phyloP scores from a whole-genome alignment of 2,329 filamentous ascomycete species.

The Arthroderma sp. region DNA sequence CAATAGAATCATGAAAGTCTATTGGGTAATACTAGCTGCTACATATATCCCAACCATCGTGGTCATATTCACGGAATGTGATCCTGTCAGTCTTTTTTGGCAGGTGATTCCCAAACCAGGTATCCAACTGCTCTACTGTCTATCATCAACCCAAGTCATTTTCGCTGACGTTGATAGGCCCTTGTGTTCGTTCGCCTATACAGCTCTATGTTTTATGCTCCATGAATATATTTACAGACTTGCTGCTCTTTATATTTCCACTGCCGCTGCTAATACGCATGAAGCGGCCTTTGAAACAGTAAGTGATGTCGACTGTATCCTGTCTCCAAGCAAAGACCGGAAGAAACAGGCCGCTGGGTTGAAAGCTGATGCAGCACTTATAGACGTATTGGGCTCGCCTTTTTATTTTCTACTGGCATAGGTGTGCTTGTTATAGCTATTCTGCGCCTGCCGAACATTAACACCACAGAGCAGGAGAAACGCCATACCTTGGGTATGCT shows the following conservation, averaged over 20 bases:
- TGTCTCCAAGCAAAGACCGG: no score
- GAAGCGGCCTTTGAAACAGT: background rate
- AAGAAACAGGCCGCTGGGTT: no score
- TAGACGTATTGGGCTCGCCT: background rate
- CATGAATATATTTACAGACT: background rate
- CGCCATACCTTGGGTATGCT: background rate
- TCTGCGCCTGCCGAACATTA: background rate
- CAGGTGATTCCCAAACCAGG: background rate
- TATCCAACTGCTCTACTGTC: background rate
- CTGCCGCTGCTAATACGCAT: background rate
- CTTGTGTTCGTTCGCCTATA: no score
- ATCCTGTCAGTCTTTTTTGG: background rate
- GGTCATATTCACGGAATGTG: background rate
- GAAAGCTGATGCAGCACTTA: background rate
- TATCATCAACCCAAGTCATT: no score
- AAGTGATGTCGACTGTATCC: background rate
- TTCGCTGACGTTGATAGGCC: no score
- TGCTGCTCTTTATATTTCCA: background rate
- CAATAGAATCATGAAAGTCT: background rate
- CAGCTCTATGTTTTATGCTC: no score
- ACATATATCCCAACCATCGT: background rate
- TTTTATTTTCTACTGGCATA: background rate
- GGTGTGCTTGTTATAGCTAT: background rate
- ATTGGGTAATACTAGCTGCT: background rate
- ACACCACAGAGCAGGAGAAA: background rate